Evolutionary conservation across 495 filamentous ascomycete genomes (phyloP), one percentile per base, ranked within the genome.

Genomic region (Penicillium bovifimosum): DNA sequence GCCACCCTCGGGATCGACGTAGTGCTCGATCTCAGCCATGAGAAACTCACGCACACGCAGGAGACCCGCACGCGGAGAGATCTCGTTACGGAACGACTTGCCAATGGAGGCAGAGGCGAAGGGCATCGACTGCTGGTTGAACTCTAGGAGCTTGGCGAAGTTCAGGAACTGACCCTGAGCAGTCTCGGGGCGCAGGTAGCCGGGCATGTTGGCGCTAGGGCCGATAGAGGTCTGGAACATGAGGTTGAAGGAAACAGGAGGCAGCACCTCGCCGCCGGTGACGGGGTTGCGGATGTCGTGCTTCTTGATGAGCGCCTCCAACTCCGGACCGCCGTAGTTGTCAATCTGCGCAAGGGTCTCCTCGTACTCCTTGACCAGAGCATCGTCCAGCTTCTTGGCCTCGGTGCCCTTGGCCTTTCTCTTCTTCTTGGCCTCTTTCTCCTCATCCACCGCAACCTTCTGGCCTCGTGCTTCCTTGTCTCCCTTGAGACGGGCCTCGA

Each of bases 401-500:
- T 80, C 73, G 47, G 70, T 73, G 29, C 71, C 72, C 61, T 80
- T 83, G 55, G 71, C 65, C 63, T 85, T 84, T 66, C 79, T 81
- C 73, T 85, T 85, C 73, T 81, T 82, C 71, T 84, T 82, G 35
- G 76, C 78, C 50, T 83, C 78, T 68, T 83, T 83, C 62, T 73
- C 74, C 53, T 76, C 77, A 54, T 90, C 87, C 49, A 82, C 80
- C 54, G 77, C 82, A 2, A 87, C 74, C 68, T 83, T 85, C 61
- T 87, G 74, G 50, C 85, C 86, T 47, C 86, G 85, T 17, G 87
- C 86, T 63, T 86, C 80, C 71, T 88, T 86, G 71, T 91, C 82
- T 41, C 84, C 86, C 72, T 88, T 90, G 42, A 98, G 70, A 20
- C 93, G 79, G 28, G 77, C 68, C 74, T 96, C 91, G 18, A 98